Evolutionary conservation across 2,329 filamentous ascomycete species (phyloP), one percentile per base, ranked within the genome.

Genomic region (Aureobasidium sp.): DNA sequence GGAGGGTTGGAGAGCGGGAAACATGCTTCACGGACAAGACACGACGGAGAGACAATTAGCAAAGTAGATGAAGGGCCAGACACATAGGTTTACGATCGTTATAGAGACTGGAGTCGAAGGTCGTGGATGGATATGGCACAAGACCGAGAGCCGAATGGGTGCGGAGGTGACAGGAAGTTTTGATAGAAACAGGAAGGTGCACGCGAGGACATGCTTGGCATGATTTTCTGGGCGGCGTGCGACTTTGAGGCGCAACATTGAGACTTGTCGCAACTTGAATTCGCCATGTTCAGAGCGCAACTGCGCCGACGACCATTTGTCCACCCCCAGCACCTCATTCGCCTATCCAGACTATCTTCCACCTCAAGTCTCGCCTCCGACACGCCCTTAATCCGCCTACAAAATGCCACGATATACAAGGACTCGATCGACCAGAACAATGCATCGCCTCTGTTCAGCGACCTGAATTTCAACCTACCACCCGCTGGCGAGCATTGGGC

Each of bases 341-440:
- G 15, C 15, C 45, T 30, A 16, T 44, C 21, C 41, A 44, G 41
- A 27, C 21, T 44, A 6, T 44, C 41, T 2, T 25, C 21, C 21
- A 27, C 21, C 11, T 44, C 41, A 25, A 27, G 1, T 44, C 3
- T 25, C 13, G 39, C 27, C 25, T n/a, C 59, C 9, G 49, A 47
- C 3, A 10, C 45, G 21, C 63, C 65, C 5, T 42, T 73, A 39
- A 83, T 96, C 65, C 80, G 80, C 68, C 91, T 96, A 70, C 71
- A 81, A 69, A 86, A 91, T 76, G 91, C 84, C 73, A 93, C 90
- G 0, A 95, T 96, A 74, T 95, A 93, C 76, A 84, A 86, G 44
- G 82, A 86, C 54, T 87, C 92, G 72, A 89, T 90, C 63, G 71
- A 75, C 41, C 54, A n/a, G 13, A 74, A 79, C 63, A 75, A 79